Base-by-base conservation (phyloP, 257 asterid genomes). In the Lithospermum erythrorhizon region DNA sequence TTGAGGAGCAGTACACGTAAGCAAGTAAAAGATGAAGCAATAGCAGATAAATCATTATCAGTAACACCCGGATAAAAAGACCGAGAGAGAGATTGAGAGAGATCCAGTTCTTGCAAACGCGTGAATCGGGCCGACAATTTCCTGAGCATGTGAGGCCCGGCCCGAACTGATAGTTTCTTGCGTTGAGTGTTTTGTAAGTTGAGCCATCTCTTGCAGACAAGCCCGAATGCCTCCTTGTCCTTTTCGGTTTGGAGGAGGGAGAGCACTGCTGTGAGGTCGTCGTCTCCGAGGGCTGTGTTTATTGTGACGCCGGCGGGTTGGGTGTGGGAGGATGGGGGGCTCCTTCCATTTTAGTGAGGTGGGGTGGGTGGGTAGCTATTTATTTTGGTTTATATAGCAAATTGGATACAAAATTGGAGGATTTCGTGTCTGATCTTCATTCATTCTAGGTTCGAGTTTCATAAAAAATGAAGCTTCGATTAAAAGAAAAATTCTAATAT, bases 201-300 rank as follows among this genome's bases (percentile, higher is more conserved):
- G 70, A 91, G 95, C 98, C 98, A 91, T 32, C 93, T 66, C 76
- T 86, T 91, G 87, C 98, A 91, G 23, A 88, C 98, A 47, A 88
- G 82, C 3, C 98, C 94, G 72, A 91, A 91, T 0, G 64, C 68
- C 45, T 88, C 95, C 75, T 79, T 85, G 79, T 88, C 90, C 76
- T 79, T 81, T 48, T 82, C 87, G 21, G 69, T 53, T 18, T 61
- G 78, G 16, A 91, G 75, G 71, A 65, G 75, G 3, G 76, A 65
- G 6, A 91, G 82, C 30, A 91, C 72, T 23, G 89, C 79, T 25
- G 93, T 87, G 3, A 91, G 87, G 70, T 91, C 94, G 74, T 91
- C 98, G 68, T 88, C 90, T 0, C 94, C 83, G 21, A 88, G 82
- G 35, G 70, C 32, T n/a, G 73, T 80, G 82, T 91, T 91, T 6